These are phyloP conservation scores for Ambispora gerdemannii DNA, from an alignment of 192 early-diverging fungal genomes.

Conservation along the genomic window DNA sequence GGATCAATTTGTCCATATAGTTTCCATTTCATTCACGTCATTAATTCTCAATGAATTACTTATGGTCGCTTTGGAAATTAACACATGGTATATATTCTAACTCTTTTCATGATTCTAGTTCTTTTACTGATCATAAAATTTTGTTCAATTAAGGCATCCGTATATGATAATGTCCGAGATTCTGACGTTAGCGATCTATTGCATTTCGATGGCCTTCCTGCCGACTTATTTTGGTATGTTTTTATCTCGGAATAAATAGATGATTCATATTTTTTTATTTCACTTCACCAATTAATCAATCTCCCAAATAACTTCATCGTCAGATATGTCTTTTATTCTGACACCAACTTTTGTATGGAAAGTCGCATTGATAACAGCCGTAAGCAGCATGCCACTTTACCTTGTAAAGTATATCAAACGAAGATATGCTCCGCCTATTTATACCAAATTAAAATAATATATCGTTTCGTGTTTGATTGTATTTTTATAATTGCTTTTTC, in stretches of 20 bases:
- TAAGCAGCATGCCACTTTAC: slow-evolving; percentile 84
- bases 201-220: slow-evolving; percentile 84
- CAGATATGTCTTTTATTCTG: slow-evolving; percentile 83
- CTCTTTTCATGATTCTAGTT: background rate
- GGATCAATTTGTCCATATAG: slow-evolving; percentile 91
- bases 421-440: slow-evolving; percentile 81
- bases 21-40: slow-evolving; percentile 92
- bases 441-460: slow-evolving; percentile 81
- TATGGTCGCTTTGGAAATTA: slow-evolving; percentile 94
- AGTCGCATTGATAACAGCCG: slow-evolving; percentile 80
- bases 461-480: no score
- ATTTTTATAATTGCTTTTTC: no score
- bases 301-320: background rate
- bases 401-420: slow-evolving; percentile 77
- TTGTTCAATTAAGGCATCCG: slow-evolving; percentile 54
- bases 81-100: slow-evolving; percentile 65
- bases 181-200: slow-evolving; percentile 76
- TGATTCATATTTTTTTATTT: slow-evolving; percentile 19
- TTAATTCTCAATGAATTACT: slow-evolving; percentile 92
- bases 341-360: slow-evolving; percentile 88
- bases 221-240: slow-evolving; percentile 85
- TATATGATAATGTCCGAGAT: slow-evolving; percentile 86
- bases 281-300: no score
- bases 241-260: background rate
- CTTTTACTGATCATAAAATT: background rate